A percentile compares a stretch with the other conserved stretches of the same genome.
These are phyloP conservation scores for Pleurotus giganteus DNA, from an alignment of 768 basidiomycete genomes.

Conservation along the genomic window DNA sequence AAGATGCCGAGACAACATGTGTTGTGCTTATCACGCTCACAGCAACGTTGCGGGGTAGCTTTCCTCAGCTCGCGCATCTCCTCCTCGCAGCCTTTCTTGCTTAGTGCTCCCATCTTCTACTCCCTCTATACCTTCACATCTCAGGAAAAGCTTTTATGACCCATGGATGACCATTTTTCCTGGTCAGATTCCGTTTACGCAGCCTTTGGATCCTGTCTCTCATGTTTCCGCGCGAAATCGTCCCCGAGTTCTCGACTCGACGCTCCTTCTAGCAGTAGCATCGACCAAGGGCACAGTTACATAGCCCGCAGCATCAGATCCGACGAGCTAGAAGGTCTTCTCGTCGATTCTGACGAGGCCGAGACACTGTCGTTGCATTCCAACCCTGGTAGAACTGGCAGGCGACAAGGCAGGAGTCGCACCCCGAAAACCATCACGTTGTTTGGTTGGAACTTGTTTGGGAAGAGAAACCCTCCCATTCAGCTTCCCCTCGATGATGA, in stretches of 20 bases:
- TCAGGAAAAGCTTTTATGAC: background rate
- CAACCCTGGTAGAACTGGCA: conserved; percentile 40
- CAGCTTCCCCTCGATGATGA: conserved; percentile 60
- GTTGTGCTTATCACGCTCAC: too few species aligned
- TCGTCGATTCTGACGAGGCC: conserved; percentile 45
- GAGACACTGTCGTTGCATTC: conserved; percentile 69
- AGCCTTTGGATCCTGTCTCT: conserved; percentile 56
- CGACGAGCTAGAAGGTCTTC: conserved; percentile 37
- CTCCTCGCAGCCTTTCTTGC: background rate
- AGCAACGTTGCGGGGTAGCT: too few species aligned
- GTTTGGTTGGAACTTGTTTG: conserved; percentile 69
- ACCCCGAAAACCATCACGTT: conserved; percentile 44
- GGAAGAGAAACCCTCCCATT: conserved; percentile 47
- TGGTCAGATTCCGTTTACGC: conserved; percentile 63
- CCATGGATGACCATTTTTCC: conserved; percentile 41
- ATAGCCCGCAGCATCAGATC: conserved; percentile 33
- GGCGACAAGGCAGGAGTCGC: conserved; percentile 27
- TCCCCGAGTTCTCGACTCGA: conserved; percentile 9
- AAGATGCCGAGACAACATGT: too few species aligned
- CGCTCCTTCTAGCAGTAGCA: conserved; percentile 18
- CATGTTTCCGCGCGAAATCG: conserved; percentile 43
- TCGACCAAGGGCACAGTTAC: conserved; percentile 29
- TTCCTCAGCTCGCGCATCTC: too few species aligned
- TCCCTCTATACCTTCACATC: too few species aligned
- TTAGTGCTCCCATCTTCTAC: too few species aligned